These are phyloP conservation scores for Diaporthe aspalathi DNA, from an alignment of 2,329 filamentous ascomycete genomes.

Conservation along the genomic window DNA sequence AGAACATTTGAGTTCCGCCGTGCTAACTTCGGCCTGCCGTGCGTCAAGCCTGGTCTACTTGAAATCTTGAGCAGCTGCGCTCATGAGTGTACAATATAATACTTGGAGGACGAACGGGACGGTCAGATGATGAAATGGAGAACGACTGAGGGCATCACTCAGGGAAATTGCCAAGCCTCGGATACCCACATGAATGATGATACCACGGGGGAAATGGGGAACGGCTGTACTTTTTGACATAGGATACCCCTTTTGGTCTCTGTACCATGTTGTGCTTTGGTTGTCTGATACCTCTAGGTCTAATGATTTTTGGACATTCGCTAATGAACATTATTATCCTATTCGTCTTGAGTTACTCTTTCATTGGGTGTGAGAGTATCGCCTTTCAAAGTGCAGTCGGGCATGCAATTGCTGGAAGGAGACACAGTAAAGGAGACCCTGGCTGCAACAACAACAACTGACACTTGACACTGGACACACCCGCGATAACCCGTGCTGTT, in stretches of 20 bases:
- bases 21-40: constrained; percentile 32
- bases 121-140: not conserved
- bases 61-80: constrained; percentile 18
- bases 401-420: too few species aligned
- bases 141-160: not conserved
- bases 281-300: constrained; percentile 19
- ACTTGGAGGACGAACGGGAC: not conserved
- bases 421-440: too few species aligned
- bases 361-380: too few species aligned
- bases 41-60: constrained; percentile 37
- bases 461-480: too few species aligned
- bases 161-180: constrained; percentile 8
- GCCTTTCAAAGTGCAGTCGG: too few species aligned
- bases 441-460: too few species aligned
- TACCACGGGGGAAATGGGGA: not conserved
- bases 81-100: constrained; percentile 33
- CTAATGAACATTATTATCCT: not conserved
- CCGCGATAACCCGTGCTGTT: too few species aligned
- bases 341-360: not conserved
- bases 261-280: constrained; percentile 12
- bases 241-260: constrained; percentile 37
- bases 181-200: not conserved
- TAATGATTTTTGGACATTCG: constrained; percentile 34
- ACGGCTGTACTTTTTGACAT: constrained; percentile 31
- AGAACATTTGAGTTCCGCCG: constrained; percentile 77